Base-by-base conservation (phyloP, 2,329 filamentous ascomycete species). In the Paecilomyces formosus region DNA sequence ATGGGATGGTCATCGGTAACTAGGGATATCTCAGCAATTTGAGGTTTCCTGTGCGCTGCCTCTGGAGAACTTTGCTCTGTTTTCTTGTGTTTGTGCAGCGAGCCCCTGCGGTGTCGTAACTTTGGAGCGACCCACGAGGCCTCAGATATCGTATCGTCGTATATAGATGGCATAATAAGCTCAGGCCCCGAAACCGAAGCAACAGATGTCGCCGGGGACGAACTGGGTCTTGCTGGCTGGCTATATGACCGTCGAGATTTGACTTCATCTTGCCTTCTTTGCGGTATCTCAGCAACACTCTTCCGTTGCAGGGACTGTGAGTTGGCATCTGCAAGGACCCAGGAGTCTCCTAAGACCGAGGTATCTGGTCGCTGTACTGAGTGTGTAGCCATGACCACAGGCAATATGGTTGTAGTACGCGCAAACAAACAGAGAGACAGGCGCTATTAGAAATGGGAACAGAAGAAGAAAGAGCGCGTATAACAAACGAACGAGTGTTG, bases 91-190 rank as follows among this genome's bases (percentile, higher is more conserved):
- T 66, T 15, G 24, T 52, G 53, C n/a, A 49, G 52, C 31, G 57
- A 35, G 45, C 65, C 61, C 8, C 28, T 54, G 15, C 62, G 61
- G 3, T 61, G 55, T 53, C 64, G 68, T 21, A 70, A 50, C 24
- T 61, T 59, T 22, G 70, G 68, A 24, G 66, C 69, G 24, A 73
- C 62, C 71, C 71, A 73, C 35, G 71, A 73, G 24, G 59, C 67
- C 54, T 73, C 70, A 22, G 67, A 63, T 45, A 70, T 65, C 6
- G 70, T 66, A 3, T 66, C 64, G 54, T 74, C 71, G 61, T 68
- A 70, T 53, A 75, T 74, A 3, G 73, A 74, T 3, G 73, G 73
- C 73, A 75, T 75, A 22, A 75, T 71, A 6, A 75, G 68, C 57
- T 75, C 72, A 1, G 73, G 72, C 3, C 73, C 73, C 12, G 71